phyloP scores from a whole-genome alignment of 2,329 filamentous ascomycete species.

The Neonectria magnoliae region DNA sequence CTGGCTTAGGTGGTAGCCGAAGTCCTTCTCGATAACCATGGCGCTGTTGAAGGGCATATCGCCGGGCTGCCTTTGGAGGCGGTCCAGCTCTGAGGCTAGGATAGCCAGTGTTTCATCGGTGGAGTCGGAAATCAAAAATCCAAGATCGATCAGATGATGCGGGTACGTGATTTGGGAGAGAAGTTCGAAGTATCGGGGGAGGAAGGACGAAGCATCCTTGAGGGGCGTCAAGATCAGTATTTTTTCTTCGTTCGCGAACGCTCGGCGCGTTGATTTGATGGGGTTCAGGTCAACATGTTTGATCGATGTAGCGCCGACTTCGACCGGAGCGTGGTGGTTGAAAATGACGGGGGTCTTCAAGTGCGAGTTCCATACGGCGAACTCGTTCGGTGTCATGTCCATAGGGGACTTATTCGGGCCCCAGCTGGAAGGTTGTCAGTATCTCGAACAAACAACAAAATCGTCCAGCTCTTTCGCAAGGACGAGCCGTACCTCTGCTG shows the following conservation, averaged over 20 bases:
- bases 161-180: constrained; percentile 91
- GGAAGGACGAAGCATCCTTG: constrained; percentile 84
- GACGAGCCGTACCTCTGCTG: constrained; percentile 79
- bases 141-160: constrained; percentile 93
- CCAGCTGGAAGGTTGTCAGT: constrained; percentile 70
- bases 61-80: constrained; percentile 84
- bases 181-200: constrained; percentile 93
- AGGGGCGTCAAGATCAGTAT: constrained; percentile 93
- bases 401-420: constrained; percentile 95
- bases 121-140: constrained; percentile 92
- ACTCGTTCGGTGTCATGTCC: constrained; percentile 92
- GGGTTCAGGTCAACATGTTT: constrained; percentile 84
- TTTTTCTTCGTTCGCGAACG: constrained; percentile 82
- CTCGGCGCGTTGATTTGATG: constrained; percentile 82
- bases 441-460: constrained; percentile 15
- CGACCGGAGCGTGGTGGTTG: constrained; percentile 91
- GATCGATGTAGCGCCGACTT: constrained; percentile 84
- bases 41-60: constrained; percentile 87
- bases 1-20: constrained; percentile 79
- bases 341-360: constrained; percentile 93
- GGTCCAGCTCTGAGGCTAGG: constrained; percentile 83
- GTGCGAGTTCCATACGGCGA: constrained; percentile 88
- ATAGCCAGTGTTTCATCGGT: constrained; percentile 91
- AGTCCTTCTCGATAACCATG: constrained; percentile 90
- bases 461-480: constrained; percentile 37